Evolutionary conservation across 306 rosid genomes (phyloP), one percentile per base, ranked within the genome.

Genomic region (Cucurbita ficifolia): DNA sequence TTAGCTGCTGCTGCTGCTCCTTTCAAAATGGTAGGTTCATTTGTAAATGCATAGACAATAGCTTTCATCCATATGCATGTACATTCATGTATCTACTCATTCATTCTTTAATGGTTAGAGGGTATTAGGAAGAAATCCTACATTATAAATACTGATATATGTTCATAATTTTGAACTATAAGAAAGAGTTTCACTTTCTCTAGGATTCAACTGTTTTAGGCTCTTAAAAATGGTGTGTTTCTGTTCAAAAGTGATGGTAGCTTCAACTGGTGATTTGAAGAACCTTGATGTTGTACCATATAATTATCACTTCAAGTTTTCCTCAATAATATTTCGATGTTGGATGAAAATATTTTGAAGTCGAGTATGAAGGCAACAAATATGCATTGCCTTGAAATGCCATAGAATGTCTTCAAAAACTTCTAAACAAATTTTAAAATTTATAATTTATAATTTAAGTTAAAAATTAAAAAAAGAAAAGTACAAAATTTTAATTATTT

Each of bases 11-110:
- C 33, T 29, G 58, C 51, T 56, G 45, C 79, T 80, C 80, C 77
- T 72, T 75, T 76, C 48, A 71, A 68, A 76, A 76, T 51, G 75
- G 86, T 73, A 72, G 78, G 63, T 67, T 64, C 48, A 52, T 24
- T 76, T 83, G 86, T 79, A 55, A 83, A 81, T 86, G 92, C 83
- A 79, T 83, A 88, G 81, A 84, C 81, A 75, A 38, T 82, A 76
- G 87, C 72, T 57, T 58, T 29, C 49, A 61, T 79, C 76, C 77
- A 75, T 74, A 49, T 83, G 68, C 79, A 71, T 77, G 73, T 46
- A 46, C 61, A 38, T 61, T 49, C 14, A 49, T 60, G 78, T 75
- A 73, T 40, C 51, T 35, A 75, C 72, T 61, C 62, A 76, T 62
- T 61, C 62, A 76, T 62, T 76, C 54, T 76, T 76, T 76, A 54